A percentile compares a stretch with the other conserved stretches of the same genome.
Evolutionary conservation across 2,329 filamentous ascomycete genomes (phyloP).

Genomic region (Penicillium thymicola): DNA sequence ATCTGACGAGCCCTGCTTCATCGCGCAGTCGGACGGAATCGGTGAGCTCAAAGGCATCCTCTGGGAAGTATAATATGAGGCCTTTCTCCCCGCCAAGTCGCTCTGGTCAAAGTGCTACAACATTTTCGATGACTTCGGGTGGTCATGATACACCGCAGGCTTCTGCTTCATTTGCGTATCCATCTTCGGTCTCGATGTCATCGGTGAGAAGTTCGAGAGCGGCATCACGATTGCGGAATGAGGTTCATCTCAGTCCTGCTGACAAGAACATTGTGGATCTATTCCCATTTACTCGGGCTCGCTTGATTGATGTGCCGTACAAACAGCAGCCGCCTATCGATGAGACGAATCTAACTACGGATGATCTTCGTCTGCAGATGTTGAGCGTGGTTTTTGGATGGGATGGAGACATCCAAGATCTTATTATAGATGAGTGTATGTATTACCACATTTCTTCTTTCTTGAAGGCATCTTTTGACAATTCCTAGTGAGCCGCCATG

Average conservation of each 20-base stretch:
- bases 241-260: slow-evolving; percentile 74
- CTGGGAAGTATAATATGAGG: slow-evolving; percentile 40
- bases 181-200: slow-evolving; percentile 47
- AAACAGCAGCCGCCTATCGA: slow-evolving; percentile 62
- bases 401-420: slow-evolving; percentile 75
- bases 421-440: slow-evolving; percentile 77
- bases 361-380: slow-evolving; percentile 87
- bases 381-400: slow-evolving; percentile 92
- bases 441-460: slow-evolving; percentile 6
- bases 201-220: slow-evolving; percentile 43
- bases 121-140: slow-evolving; percentile 43
- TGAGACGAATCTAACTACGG: slow-evolving; percentile 60
- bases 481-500: slow-evolving; percentile 62
- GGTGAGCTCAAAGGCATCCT: slow-evolving; percentile 55
- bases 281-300: slow-evolving; percentile 79
- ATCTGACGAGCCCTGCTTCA: slow-evolving; percentile 66
- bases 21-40: slow-evolving; percentile 60
- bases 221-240: slow-evolving; percentile 72
- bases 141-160: slow-evolving; percentile 35
- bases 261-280: slow-evolving; percentile 71
- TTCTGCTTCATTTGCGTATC: slow-evolving; percentile 45
- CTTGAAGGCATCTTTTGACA: slow-evolving; percentile 12
- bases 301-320: slow-evolving; percentile 79
- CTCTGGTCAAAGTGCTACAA: slow-evolving; percentile 45
- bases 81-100: slow-evolving; percentile 42